phyloP scores from a whole-genome alignment of 768 basidiomycete species.

The Tulasnella sp. region DNA sequence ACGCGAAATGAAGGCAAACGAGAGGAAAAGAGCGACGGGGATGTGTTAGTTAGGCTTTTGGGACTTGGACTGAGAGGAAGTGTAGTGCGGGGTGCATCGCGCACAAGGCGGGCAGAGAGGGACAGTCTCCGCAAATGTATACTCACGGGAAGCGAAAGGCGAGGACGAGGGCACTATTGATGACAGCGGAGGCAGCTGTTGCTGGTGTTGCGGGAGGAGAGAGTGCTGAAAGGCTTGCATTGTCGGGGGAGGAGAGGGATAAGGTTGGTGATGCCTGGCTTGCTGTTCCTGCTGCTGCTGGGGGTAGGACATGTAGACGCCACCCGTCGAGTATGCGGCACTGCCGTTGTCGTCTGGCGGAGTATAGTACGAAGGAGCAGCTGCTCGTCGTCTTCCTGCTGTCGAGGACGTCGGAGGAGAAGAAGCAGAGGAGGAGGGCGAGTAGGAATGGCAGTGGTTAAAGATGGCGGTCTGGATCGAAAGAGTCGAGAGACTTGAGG shows the following conservation, averaged over 20 bases:
- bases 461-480: background rate
- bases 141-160: background rate
- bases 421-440: background rate
- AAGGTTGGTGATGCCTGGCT: background rate
- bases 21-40: background rate
- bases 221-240: background rate
- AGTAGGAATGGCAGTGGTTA: background rate
- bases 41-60: background rate
- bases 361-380: background rate
- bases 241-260: background rate
- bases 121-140: background rate
- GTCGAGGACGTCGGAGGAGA: background rate
- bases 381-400: background rate
- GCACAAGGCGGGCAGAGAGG: background rate
- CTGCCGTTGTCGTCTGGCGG: background rate
- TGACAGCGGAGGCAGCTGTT: background rate
- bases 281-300: background rate
- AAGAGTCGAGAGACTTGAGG: background rate
- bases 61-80: background rate
- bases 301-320: background rate
- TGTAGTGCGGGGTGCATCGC: background rate
- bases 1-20: background rate
- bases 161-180: background rate
- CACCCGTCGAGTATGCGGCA: background rate
- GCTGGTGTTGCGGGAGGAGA: background rate